These are phyloP conservation scores for Bimuria novae-zelandiae DNA, from an alignment of 2,329 filamentous ascomycete species.

Conservation along the genomic window DNA sequence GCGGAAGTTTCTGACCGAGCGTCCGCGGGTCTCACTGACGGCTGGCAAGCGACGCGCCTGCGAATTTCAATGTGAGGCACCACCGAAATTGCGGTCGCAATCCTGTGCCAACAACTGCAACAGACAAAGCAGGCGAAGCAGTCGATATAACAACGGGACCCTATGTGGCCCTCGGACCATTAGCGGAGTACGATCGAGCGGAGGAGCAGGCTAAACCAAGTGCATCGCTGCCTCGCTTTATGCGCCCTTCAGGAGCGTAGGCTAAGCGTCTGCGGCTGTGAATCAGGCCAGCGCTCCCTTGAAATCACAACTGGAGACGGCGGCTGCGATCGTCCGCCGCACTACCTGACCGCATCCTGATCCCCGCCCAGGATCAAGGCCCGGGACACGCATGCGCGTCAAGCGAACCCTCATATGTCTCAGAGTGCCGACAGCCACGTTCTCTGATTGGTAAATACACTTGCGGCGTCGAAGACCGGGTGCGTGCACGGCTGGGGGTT, in stretches of 20 bases:
- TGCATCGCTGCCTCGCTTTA: no score
- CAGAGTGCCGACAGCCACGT: slow-evolving; percentile 13
- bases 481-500: slow-evolving; percentile 28
- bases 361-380: slow-evolving; percentile 30
- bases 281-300: slow-evolving; percentile 1
- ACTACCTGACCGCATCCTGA: slow-evolving; percentile 25
- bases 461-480: slow-evolving; percentile 22
- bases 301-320: slow-evolving; percentile 8
- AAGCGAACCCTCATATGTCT: slow-evolving; percentile 29
- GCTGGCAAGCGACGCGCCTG: background rate
- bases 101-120: background rate
- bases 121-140: no score
- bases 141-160: slow-evolving; percentile 9
- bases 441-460: slow-evolving; percentile 32
- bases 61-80: background rate
- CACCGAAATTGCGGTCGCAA: slow-evolving; percentile 1
- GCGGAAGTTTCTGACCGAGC: no score
- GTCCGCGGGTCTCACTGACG: no score
- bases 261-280: no score
- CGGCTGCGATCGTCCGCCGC: slow-evolving; percentile 30
- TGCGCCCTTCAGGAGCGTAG: no score
- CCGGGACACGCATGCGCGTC: no score
- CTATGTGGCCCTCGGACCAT: background rate
- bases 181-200: background rate
- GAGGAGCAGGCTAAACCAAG: background rate